phyloP scores from a whole-genome alignment of 2,329 filamentous ascomycete species.

The Bipolaris zeicola region DNA sequence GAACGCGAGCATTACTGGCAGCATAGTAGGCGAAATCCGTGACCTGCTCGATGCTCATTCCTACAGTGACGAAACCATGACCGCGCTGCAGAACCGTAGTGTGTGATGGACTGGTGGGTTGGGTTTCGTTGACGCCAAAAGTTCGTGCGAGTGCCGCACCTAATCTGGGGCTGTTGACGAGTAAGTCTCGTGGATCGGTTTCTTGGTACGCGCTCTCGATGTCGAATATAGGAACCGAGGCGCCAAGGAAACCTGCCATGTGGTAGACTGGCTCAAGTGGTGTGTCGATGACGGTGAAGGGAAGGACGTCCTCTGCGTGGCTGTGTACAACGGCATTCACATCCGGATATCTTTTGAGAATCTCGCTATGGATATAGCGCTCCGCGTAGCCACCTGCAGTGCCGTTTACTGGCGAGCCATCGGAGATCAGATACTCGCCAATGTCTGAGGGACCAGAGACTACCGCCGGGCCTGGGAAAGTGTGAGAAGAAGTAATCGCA shows the following conservation, averaged over 20 bases:
- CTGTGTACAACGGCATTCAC: constrained; percentile 54
- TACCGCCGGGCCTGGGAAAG: constrained; percentile 1
- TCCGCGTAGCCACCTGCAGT: constrained; percentile 47
- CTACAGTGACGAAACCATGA: constrained; percentile 50
- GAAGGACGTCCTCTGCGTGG: constrained; percentile 51
- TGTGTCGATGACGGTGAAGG: constrained; percentile 36
- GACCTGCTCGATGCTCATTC: constrained; percentile 43
- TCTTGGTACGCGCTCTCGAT: constrained; percentile 22
- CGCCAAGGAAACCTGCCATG: constrained; percentile 47
- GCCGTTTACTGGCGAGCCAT: constrained; percentile 41
- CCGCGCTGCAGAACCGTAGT: constrained; percentile 47
- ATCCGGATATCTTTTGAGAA: constrained; percentile 51
- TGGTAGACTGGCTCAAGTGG: constrained; percentile 36
- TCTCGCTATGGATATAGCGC: constrained; percentile 53
- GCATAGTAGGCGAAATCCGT: constrained; percentile 49
- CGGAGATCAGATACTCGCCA: constrained; percentile 51
- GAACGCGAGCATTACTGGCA: constrained; percentile 42
- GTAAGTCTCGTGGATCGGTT: constrained; percentile 27
- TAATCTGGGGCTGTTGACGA: constrained; percentile 28
- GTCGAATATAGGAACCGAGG: constrained; percentile 32
- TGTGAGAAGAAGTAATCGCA: background rate
- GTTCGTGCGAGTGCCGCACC: constrained; percentile 29
- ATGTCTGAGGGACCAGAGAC: constrained; percentile 45
- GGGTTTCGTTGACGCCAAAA: constrained; percentile 26
- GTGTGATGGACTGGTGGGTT: constrained; percentile 30